Conservation (phyloP, 441 rosid genomes). For the Erodium trifolium region DNA sequence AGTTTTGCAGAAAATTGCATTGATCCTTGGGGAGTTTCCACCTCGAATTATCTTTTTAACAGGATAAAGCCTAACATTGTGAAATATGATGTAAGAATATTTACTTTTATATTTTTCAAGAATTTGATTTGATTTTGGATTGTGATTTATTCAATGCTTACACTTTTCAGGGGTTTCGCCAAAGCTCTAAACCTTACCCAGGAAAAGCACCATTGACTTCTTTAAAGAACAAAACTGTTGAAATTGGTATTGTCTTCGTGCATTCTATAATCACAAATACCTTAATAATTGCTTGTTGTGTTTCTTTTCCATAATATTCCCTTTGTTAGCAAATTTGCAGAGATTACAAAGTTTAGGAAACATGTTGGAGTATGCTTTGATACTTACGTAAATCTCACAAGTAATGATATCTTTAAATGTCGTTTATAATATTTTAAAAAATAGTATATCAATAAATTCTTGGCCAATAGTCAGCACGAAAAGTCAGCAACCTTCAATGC, state of each 20-base stretch:
- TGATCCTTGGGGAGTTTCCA: constrained; percentile 72
- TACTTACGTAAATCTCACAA: too few relatives aligned
- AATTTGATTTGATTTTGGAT: constrained; percentile 12
- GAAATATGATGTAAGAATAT: constrained; percentile 50
- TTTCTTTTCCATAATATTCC: constrained; percentile 8
- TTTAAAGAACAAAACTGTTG: constrained; percentile 56
- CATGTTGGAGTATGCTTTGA: not conserved
- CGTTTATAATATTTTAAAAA: too few relatives aligned
- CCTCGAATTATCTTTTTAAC: constrained; percentile 35
- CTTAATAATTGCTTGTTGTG: not conserved
- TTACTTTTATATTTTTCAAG: not conserved
- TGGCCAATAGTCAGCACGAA: too few relatives aligned
- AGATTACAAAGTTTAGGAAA: not conserved
- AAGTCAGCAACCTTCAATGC: too few relatives aligned
- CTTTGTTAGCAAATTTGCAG: not conserved
- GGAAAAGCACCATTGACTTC: constrained; percentile 59
- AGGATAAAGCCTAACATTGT: constrained; percentile 43
- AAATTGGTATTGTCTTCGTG: constrained; percentile 44
- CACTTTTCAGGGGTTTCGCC: constrained; percentile 58
- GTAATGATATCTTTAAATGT: too few relatives aligned
- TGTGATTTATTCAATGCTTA: not conserved
- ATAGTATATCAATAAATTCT: too few relatives aligned
- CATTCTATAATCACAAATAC: not conserved
- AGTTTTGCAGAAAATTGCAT: constrained; percentile 23
- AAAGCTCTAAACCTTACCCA: constrained; percentile 50